Base-by-base conservation (phyloP, 2,329 filamentous ascomycete species). In the Penicillium sp. region DNA sequence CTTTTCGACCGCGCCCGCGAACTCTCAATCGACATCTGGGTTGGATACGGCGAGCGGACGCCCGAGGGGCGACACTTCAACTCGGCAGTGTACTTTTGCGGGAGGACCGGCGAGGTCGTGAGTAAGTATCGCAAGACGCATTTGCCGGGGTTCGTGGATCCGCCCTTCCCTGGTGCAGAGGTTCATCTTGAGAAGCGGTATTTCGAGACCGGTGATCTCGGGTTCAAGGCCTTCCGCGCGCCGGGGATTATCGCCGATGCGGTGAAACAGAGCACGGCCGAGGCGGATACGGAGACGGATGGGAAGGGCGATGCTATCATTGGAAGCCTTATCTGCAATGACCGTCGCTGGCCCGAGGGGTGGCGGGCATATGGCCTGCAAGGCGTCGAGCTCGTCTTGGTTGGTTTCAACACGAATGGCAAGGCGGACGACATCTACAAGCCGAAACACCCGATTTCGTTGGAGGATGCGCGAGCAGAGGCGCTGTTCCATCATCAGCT, bases 141-240 rank as follows among this genome's bases (percentile, higher is more conserved):
- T n/a, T 31, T 53, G 9, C 50, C 50, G 11, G 50, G 50, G 3
- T 15, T 21, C 15, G 6, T 38, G 8, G 50, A 53, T n/a, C n/a
- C n/a, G 30, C 50, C 50, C 3, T 35, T 53, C 7, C 31, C 17
- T n/a, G 31, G 21, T 2, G 29, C 21, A 9, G 30, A 29, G 19
- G 23, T 38, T 17, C 50, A 53, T 21, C 50, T 53, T n/a, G 50
- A 53, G 30, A 53, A 53, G 19, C 29, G 29, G 30, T 53, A 53
- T 17, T 53, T 53, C 50, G 23, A 41, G 17, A 35, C 26, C 7
- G 50, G 50, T 7, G 19, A 53, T n/a, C n/a, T n/a, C 50, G 19
- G 30, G 3, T 38, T 53, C 30, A 9, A 35, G 8, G 50, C 50
- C 26, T 53, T 53, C 30, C 50, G 50, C 9, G 50, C 23, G 6